phyloP scores from a whole-genome alignment of 228 moss, liverwort and hornwort species.

The Sphagnum fallax region DNA sequence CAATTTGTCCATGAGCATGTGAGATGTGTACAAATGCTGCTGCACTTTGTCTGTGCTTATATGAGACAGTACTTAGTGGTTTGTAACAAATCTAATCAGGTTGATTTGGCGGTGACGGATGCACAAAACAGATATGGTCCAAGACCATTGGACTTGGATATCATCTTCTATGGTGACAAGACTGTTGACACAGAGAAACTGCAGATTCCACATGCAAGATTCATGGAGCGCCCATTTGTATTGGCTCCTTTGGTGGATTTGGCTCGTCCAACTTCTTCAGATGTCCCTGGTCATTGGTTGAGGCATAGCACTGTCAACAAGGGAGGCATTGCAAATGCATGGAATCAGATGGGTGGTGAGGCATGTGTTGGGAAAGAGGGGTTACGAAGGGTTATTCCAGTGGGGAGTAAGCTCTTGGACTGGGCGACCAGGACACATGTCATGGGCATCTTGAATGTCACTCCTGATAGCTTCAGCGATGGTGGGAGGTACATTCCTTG shows the following conservation, averaged over 20 bases:
- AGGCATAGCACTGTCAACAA: slow-evolving; percentile 38
- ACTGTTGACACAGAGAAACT: slow-evolving; percentile 57
- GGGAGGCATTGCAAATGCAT: slow-evolving; percentile 55
- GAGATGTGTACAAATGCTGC: no score
- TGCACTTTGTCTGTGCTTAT: no score
- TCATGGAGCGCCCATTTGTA: slow-evolving; percentile 79
- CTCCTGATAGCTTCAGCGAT: slow-evolving; percentile 94
- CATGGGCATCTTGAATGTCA: slow-evolving; percentile 89
- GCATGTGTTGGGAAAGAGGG: slow-evolving; percentile 64
- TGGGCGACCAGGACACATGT: slow-evolving; percentile 75
- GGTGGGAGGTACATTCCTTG: slow-evolving; percentile 50
- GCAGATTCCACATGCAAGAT: slow-evolving; percentile 74
- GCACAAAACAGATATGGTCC: slow-evolving; percentile 56
- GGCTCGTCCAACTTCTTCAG: slow-evolving; percentile 18
- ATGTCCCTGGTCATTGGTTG: slow-evolving; percentile 54
- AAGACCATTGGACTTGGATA: slow-evolving; percentile 86
- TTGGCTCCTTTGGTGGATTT: slow-evolving; percentile 86
- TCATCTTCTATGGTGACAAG: slow-evolving; percentile 67
- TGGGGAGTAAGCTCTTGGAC: slow-evolving; percentile 66
- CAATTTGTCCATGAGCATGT: no score
- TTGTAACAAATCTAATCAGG: no score
- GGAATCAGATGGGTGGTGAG: slow-evolving; percentile 71
- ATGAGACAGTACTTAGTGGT: no score
- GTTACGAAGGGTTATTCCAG: slow-evolving; percentile 72
- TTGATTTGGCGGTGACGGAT: neutral